These are phyloP conservation scores for Lycium ferocissimum DNA, from an alignment of 257 asterid species.

Conservation along the genomic window DNA sequence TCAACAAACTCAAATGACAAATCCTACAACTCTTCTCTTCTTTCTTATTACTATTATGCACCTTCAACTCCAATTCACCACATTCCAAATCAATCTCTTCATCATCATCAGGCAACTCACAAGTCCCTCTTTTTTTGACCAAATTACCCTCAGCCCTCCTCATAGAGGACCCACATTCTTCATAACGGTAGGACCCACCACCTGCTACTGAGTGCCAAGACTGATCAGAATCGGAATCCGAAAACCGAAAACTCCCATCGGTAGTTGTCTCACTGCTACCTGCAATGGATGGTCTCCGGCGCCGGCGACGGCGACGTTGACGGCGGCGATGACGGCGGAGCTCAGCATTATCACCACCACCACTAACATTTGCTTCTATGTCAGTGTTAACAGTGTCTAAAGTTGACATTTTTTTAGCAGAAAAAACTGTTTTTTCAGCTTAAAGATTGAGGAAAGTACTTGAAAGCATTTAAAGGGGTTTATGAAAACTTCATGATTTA, in stretches of 20 bases:
- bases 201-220: constrained; percentile 43
- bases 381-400: constrained; percentile 35
- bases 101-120: constrained; percentile 35
- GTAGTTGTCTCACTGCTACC: constrained; percentile 59
- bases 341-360: constrained; percentile 31
- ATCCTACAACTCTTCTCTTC: constrained; percentile 51
- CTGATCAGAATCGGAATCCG: constrained; percentile 49
- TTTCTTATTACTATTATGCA: constrained; percentile 21
- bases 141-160: constrained; percentile 41
- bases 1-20: constrained; percentile 52
- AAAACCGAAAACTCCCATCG: constrained; percentile 55
- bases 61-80: constrained; percentile 52
- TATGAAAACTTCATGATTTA: constrained; percentile 18
- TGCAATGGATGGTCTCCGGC: constrained; percentile 42
- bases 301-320: constrained; percentile 36
- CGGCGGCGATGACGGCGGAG: constrained; percentile 42
- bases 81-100: constrained; percentile 56
- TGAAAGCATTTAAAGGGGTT: neutral
- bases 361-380: constrained; percentile 36
- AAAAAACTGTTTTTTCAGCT: neutral
- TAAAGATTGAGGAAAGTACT: neutral
- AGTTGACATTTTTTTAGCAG: constrained; percentile 38
- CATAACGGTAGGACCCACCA: constrained; percentile 40
- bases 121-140: constrained; percentile 37
- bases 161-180: constrained; percentile 44